phyloP scores from a whole-genome alignment of 768 basidiomycete genomes.

The Symmetrospora coprosmae region DNA sequence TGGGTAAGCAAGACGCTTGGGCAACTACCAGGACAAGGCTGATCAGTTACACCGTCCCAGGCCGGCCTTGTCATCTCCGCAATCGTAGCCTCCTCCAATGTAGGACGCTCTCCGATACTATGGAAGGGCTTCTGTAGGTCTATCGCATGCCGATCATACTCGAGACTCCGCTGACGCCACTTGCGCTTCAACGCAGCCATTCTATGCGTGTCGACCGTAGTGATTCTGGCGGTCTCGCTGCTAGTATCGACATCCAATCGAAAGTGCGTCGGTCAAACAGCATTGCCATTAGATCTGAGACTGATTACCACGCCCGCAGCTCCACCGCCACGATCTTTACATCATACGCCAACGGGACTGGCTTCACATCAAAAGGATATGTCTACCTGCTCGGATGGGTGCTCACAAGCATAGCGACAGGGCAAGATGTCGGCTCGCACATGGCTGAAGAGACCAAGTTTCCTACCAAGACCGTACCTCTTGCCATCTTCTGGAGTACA shows the following conservation, averaged over 20 bases:
- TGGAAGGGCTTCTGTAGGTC: slow-evolving; percentile 27
- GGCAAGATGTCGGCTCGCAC: slow-evolving; percentile 39
- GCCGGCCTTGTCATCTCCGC: slow-evolving; percentile 18
- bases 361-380: slow-evolving; percentile 31
- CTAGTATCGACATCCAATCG: slow-evolving; percentile 12
- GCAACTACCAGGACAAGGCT: too few species aligned
- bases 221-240: slow-evolving; percentile 27
- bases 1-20: slow-evolving; percentile 25
- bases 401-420: slow-evolving; percentile 38
- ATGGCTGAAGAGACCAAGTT: slow-evolving; percentile 40
- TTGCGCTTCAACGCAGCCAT: neutral
- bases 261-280: slow-evolving; percentile 1
- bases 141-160: neutral
- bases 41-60: too few species aligned
- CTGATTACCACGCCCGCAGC: slow-evolving; percentile 1
- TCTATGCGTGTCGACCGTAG: neutral
- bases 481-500: slow-evolving; percentile 35
- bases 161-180: too few species aligned
- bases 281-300: neutral
- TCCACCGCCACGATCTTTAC: slow-evolving; percentile 29
- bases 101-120: slow-evolving; percentile 27
- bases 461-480: slow-evolving; percentile 38
- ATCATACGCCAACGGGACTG: slow-evolving; percentile 27
- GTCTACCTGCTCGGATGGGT: slow-evolving; percentile 39
- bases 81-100: slow-evolving; percentile 20